Evolutionary conservation across 495 filamentous ascomycete genomes (phyloP), one percentile per base, ranked within the genome.

Genomic region (Apodospora peruviana): DNA sequence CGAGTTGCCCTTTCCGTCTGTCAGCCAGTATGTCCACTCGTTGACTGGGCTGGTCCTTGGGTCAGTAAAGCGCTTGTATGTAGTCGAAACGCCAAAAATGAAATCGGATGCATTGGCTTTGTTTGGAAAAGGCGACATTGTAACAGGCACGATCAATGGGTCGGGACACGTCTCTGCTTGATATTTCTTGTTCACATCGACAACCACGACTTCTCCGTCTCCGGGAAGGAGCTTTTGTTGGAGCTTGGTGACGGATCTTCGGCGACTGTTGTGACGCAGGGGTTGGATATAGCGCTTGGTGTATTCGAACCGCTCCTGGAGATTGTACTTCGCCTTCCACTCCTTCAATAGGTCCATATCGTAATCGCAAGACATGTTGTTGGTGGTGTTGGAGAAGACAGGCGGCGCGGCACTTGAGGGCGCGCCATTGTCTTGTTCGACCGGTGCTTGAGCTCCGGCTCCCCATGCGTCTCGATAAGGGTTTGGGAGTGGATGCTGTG

Each of bases 1-100:
- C 58, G 32, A 48, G 52, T 43, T 65, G 65, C 8, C 52, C 38
- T 3, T 47, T 38, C 16, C 57, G 43, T 42, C 66, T 1, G 78
- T 66, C 5, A 84, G 74, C 84, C 83, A 87, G 58, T 85, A 81
- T 11, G 67, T 52, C 34, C 86, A 80, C 19, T 71, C 70, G 24
- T 75, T 63, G 16, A 84, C 62, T 2, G 70, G 64, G 53, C 62
- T 71, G 2, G 71, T 74, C 45, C 58, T 61, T 1, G 79, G 82
- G 12, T 76, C 72, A 32, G 76, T 70, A 50, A 88, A 62, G 29
- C 83, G 72, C 2, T 66, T 61, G 40, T 81, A 64, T 9, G 73
- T 75, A 11, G 82, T 84, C 1, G 82, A 77, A 1, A 87, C 76
- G 50, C 81, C 83, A 40, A 78, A 78, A 40, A 68, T 50, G 25